phyloP scores from a whole-genome alignment of 1,284 basidiomycete genomes.

The Boletus sp. region DNA sequence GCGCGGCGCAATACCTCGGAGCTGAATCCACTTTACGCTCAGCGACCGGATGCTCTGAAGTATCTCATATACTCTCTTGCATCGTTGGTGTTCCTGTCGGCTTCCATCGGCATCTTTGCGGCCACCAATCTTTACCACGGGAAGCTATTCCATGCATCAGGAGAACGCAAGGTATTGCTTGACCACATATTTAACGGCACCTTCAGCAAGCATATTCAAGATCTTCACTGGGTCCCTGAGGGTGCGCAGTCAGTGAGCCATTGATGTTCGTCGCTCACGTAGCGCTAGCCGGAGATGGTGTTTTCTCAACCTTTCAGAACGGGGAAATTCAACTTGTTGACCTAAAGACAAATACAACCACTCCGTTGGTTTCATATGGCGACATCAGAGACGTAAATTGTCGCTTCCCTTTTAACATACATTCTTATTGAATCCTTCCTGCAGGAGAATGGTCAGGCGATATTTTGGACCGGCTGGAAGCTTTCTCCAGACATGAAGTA shows the following conservation, averaged over 20 bases:
- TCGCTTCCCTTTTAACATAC: constrained; percentile 8
- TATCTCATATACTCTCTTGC: constrained; percentile 52
- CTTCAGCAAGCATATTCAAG: constrained; percentile 48
- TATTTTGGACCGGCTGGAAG: constrained; percentile 65
- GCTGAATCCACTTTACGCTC: constrained; percentile 7
- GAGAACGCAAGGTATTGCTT: constrained; percentile 70
- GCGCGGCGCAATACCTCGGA: background rate
- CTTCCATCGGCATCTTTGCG: constrained; percentile 67
- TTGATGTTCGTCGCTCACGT: constrained; percentile 12
- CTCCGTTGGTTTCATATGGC: constrained; percentile 50
- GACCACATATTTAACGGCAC: constrained; percentile 91
- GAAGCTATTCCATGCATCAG: constrained; percentile 46
- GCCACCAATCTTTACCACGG: constrained; percentile 60
- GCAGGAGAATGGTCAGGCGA: constrained; percentile 53
- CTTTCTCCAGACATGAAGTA: constrained; percentile 86
- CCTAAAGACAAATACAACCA: constrained; percentile 69
- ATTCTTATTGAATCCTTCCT: constrained; percentile 2
- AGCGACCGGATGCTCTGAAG: constrained; percentile 49
- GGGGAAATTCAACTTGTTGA: constrained; percentile 74
- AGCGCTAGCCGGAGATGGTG: constrained; percentile 80
- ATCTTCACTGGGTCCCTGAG: constrained; percentile 82
- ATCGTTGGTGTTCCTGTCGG: constrained; percentile 52
- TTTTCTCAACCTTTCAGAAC: constrained; percentile 65
- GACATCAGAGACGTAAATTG: constrained; percentile 62
- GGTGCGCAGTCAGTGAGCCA: constrained; percentile 44